Base-by-base conservation (phyloP, 2,329 filamentous ascomycete species). In the Xylaria sp. region DNA sequence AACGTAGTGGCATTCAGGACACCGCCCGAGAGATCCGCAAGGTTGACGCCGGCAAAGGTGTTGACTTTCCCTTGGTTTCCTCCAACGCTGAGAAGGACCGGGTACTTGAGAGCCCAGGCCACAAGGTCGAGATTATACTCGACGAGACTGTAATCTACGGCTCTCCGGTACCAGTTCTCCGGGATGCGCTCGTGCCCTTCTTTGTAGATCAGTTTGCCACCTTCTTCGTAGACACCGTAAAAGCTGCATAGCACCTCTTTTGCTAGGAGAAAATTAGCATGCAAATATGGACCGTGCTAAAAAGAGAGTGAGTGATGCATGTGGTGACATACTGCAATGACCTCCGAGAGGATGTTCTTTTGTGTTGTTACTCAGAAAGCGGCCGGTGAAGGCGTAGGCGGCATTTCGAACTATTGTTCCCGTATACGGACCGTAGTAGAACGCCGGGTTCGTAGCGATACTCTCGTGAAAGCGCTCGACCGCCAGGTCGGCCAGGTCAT, bases 351-450 rank as follows among this genome's bases (percentile, higher is more conserved):
- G 79, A 49, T 78, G 70, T 54, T 80, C 79, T 1, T 55, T 54
- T 0, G 79, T 78, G 51, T 82, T 75, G 60, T 83, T 83, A 23
- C 76, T 72, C 40, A 80, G 74, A 48, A 83, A 63, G 10, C 79
- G 76, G 8, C 70, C 77, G 2, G 76, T 66, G 62, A 83, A 83
- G 17, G 78, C 68, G 62, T 78, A 82, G 2, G 79, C 82, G 11
- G 82, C 94, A 48, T 83, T 81, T 0, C 80, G 78, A 6, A 77
- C 78, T 19, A 83, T 69, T 54, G 83, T 74, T 13, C 83, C 83
- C 2, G 80, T 82, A 54, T 81, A 78, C 1, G 82, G 83, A 0
- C 82, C 82, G 53, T 81, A 84, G 72, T 82, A 86, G 70, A 84
- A 85, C 48, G 81, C 75, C 0, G 83, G 82, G 68, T 86, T 86